Percentiles rank a stretch among this genome's conserved stretches.
These are phyloP conservation scores for Colletotrichum viniferum DNA, from an alignment of 2,329 filamentous ascomycete species.

Conservation along the genomic window DNA sequence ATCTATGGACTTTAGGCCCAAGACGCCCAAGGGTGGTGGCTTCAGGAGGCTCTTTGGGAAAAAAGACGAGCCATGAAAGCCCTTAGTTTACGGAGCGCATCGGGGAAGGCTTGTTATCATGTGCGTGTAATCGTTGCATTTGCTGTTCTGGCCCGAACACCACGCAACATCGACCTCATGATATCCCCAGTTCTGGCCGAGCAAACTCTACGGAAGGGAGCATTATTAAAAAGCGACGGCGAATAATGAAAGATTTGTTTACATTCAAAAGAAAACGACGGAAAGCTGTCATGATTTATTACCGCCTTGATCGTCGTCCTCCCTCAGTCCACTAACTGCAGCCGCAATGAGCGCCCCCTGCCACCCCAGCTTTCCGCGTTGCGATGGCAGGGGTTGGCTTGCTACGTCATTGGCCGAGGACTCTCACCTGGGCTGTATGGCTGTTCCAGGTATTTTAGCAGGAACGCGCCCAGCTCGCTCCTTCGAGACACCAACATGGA, in stretches of 20 bases:
- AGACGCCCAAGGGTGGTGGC: conserved; percentile 39
- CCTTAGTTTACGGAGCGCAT: background rate
- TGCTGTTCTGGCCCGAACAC: background rate
- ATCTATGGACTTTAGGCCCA: conserved; percentile 29
- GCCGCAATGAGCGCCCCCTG: background rate
- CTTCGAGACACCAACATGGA: background rate
- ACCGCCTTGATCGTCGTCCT: background rate
- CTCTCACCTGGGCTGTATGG: background rate
- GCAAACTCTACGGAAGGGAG: background rate
- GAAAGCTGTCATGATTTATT: background rate
- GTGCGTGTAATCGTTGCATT: background rate
- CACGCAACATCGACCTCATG: background rate
- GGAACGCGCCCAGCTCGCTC: background rate
- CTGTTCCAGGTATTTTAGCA: background rate
- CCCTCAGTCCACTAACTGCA: conserved; percentile 2
- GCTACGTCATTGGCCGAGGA: conserved; percentile 19
- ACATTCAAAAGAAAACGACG: background rate
- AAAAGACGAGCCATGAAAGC: conserved; percentile 23
- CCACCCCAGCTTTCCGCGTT: conserved; percentile 5
- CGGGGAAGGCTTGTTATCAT: background rate
- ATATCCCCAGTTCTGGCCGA: background rate
- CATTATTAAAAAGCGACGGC: conserved; percentile 4
- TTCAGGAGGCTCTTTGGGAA: conserved; percentile 45
- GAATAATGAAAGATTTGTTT: background rate
- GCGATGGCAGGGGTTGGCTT: conserved; percentile 16